These are phyloP conservation scores for Striga asiatica DNA, from an alignment of 257 asterid species.

Conservation along the genomic window DNA sequence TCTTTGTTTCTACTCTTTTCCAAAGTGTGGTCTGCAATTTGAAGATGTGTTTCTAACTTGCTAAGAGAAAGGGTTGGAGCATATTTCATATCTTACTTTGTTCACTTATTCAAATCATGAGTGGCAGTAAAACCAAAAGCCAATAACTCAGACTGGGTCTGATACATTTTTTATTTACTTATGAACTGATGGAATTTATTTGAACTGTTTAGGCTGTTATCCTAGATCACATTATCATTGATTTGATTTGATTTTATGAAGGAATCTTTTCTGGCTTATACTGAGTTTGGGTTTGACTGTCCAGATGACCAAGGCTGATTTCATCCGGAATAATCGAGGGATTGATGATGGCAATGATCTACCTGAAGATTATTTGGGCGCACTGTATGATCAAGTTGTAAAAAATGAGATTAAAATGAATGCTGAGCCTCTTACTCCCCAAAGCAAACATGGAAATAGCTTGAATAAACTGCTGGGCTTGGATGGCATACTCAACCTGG, in stretches of 20 bases:
- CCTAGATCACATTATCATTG: neutral
- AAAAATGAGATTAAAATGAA: constrained; percentile 95
- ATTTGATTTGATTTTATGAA: constrained; percentile 9
- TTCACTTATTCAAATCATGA: neutral
- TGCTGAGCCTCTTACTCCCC: constrained; percentile 64
- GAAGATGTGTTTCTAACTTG: neutral
- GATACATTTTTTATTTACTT: constrained; percentile 7
- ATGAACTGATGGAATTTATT: too few species aligned
- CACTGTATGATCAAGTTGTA: constrained; percentile 85
- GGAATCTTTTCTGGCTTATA: constrained; percentile 20
- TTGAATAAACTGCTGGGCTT: constrained; percentile 81
- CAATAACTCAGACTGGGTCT: constrained; percentile 1
- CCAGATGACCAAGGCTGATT: constrained; percentile 95
- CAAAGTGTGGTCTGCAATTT: neutral
- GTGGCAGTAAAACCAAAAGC: constrained; percentile 11
- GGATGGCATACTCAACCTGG: constrained; percentile 93
- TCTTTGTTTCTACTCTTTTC: neutral
- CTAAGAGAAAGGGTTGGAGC: neutral
- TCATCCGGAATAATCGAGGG: constrained; percentile 96
- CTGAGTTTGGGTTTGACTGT: constrained; percentile 30
- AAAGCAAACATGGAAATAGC: constrained; percentile 86
- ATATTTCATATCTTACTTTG: neutral
- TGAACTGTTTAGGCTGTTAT: neutral
- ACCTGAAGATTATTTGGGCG: constrained; percentile 82
- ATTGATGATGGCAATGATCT: constrained; percentile 92